Base-by-base conservation (phyloP, 352 stramenopile genomes). In the Pythium volutum region DNA sequence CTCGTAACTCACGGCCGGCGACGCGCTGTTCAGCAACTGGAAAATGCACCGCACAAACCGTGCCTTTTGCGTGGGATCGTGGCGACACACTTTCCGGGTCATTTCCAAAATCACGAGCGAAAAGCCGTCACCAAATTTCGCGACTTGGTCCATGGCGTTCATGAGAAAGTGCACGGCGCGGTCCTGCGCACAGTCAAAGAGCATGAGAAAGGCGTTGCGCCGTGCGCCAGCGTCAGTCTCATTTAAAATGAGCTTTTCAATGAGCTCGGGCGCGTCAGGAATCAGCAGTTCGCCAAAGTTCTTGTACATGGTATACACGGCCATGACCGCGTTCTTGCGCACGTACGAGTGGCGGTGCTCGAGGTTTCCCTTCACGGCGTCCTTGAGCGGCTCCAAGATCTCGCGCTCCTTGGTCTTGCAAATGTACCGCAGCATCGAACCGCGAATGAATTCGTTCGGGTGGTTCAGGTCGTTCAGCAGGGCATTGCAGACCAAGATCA, bases 401-500 rank as follows among this genome's bases (percentile, higher is more conserved):
- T 99, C 97, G 58, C 94, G 89, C 67, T 99, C 97, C 62, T 98
- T 98, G 65, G 99, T 93, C 77, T 99, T 99, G 77, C 97, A 99
- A 29, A 99, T 78, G 67, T 99, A 99, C 23, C 97, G 88, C 50
- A 99, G 83, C 89, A 99, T 99, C 62, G 86, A 98, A 60, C 97
- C 98, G 47, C 97, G 96, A 47, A 99, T 98, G 76, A 97, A 99
- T 82, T 99, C 97, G 74, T 99, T 99, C 45, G 98, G 96, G 78
- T 99, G 97, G 70, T 99, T 99, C 42, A 99, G 74, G 77, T 99
- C 97, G 73, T 99, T 99, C 65, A 99, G 89, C 42, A 99, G 81
- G 11, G 97, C 97, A 67, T 99, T 99, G 75, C 97, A 99, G 11
- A 99, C 89, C 22, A 99, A 78, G 75, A 99, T 99, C 97, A 99